Evolutionary conservation across 1,139 yeast species (phyloP).

Genomic region (Geotrichum phurueaensis): DNA sequence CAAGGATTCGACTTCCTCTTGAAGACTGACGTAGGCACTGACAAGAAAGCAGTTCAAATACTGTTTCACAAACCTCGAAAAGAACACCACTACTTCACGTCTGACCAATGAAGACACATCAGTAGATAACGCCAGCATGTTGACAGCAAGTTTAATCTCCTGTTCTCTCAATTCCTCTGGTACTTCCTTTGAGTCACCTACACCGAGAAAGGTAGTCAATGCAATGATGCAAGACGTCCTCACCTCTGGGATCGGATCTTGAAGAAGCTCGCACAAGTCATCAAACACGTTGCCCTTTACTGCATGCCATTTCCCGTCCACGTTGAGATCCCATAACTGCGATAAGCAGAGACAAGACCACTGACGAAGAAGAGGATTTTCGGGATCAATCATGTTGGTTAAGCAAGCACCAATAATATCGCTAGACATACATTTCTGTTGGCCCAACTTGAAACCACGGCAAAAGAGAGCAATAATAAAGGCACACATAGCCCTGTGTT

Average conservation of each 20-base stretch:
- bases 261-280: constrained; percentile 51
- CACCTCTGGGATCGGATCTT: constrained; percentile 93
- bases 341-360: constrained; percentile 83
- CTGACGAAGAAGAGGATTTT: constrained; percentile 79
- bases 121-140: constrained; percentile 48
- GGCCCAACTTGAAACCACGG: constrained; percentile 73
- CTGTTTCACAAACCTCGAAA: constrained; percentile 65
- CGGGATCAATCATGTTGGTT: constrained; percentile 61
- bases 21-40: constrained; percentile 79
- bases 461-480: constrained; percentile 80
- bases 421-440: constrained; percentile 67
- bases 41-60: constrained; percentile 74
- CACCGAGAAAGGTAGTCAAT: constrained; percentile 62
- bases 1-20: constrained; percentile 67
- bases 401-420: constrained; percentile 68
- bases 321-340: constrained; percentile 66
- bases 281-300: constrained; percentile 60
- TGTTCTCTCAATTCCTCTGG: constrained; percentile 37
- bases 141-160: constrained; percentile 42
- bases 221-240: constrained; percentile 79
- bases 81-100: constrained; percentile 72
- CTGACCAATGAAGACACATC: constrained; percentile 91
- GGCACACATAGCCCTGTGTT: constrained; percentile 94
- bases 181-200: constrained; percentile 28
- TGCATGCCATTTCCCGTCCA: constrained; percentile 71